phyloP scores from a whole-genome alignment of 23 red algal genomes.

The Gracilaria caudata region DNA sequence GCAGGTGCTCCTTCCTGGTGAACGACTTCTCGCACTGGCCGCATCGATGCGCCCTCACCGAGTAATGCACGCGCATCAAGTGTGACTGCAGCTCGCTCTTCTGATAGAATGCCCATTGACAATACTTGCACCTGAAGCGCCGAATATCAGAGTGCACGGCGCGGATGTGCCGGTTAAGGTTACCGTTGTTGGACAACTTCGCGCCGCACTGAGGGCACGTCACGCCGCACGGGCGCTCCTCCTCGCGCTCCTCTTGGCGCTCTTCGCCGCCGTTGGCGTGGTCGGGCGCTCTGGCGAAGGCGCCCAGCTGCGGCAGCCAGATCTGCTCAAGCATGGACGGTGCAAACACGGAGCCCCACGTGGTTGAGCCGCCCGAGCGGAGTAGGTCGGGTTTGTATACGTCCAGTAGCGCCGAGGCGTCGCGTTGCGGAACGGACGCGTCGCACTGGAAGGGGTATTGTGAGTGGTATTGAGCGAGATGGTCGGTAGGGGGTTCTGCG shows the following conservation, averaged over 20 bases:
- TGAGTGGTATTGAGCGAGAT: background rate
- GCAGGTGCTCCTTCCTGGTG: constrained; percentile 21
- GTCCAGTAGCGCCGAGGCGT: background rate
- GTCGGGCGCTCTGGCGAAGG: background rate
- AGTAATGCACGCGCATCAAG: background rate
- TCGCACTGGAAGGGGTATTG: background rate
- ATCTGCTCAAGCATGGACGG: background rate
- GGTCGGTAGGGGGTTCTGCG: background rate
- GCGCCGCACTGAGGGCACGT: constrained; percentile 4
- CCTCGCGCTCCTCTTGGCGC: background rate
- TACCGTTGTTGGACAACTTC: background rate
- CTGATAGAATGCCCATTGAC: constrained; percentile 2
- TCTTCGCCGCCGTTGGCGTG: background rate
- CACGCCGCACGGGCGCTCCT: background rate
- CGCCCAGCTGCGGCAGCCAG: background rate
- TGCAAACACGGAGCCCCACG: background rate
- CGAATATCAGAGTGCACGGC: constrained; percentile 4
- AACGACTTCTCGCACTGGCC: background rate
- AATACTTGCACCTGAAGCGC: constrained; percentile 1
- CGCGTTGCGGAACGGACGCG: background rate
- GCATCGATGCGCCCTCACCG: constrained; percentile 1
- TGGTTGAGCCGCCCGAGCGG: background rate
- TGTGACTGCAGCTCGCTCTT: background rate
- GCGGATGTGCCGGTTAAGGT: constrained; percentile 30
- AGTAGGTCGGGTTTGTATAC: background rate